These are phyloP conservation scores for Wilhelminamyces savonicus DNA, from an alignment of 805 yeast genomes.

Conservation along the genomic window DNA sequence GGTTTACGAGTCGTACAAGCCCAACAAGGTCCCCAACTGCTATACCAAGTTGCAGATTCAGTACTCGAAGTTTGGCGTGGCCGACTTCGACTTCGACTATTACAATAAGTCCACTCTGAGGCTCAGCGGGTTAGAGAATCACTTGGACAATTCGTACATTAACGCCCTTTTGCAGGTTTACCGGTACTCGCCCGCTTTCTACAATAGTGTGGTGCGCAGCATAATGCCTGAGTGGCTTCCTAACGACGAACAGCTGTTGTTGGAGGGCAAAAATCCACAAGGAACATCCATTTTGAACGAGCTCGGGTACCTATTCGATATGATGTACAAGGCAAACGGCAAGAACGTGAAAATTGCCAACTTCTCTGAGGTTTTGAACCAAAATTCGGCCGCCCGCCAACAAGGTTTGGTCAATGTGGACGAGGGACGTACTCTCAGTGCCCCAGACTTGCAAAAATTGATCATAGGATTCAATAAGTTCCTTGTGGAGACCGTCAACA, in stretches of 20 bases:
- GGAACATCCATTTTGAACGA: slow-evolving; percentile 64
- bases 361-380: slow-evolving; percentile 43
- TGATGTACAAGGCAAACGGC: slow-evolving; percentile 79
- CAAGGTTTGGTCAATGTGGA: slow-evolving; percentile 50
- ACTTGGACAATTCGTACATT: slow-evolving; percentile 63
- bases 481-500: slow-evolving; percentile 44
- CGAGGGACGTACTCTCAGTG: slow-evolving; percentile 38
- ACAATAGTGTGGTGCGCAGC: slow-evolving; percentile 53
- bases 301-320: slow-evolving; percentile 83
- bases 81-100: slow-evolving; percentile 85
- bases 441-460: slow-evolving; percentile 36
- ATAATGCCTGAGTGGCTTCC: slow-evolving; percentile 46
- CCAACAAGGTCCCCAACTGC: slow-evolving; percentile 54
- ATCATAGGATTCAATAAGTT: slow-evolving; percentile 55
- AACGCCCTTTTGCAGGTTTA: slow-evolving; percentile 78
- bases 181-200: slow-evolving; percentile 69
- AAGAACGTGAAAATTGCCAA: slow-evolving; percentile 70
- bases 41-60: slow-evolving; percentile 69
- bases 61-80: slow-evolving; percentile 87
- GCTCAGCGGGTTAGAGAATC: slow-evolving; percentile 83
- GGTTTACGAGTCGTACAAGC: slow-evolving; percentile 4
- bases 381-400: slow-evolving; percentile 40
- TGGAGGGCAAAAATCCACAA: slow-evolving; percentile 23
- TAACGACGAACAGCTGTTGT: slow-evolving; percentile 24
- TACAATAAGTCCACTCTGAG: slow-evolving; percentile 68